Evolutionary conservation across 2,329 filamentous ascomycete species (phyloP).

Genomic region (Capronia americana): DNA sequence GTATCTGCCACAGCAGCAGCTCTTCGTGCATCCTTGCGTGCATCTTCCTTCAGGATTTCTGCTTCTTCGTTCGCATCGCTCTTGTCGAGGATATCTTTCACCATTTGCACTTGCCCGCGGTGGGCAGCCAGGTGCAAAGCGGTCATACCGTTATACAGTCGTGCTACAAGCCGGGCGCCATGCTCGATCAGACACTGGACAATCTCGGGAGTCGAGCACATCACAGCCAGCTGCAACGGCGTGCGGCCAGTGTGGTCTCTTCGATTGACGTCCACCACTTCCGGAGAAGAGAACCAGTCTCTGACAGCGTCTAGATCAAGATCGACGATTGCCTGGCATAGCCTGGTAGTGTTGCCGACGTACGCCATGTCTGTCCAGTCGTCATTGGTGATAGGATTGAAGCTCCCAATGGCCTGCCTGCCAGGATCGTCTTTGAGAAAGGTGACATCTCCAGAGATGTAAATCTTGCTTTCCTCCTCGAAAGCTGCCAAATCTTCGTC

Average conservation of each 20-base stretch:
- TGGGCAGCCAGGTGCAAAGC: constrained; percentile 82
- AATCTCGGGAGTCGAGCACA: constrained; percentile 71
- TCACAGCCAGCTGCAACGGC: constrained; percentile 77
- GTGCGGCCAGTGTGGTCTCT: constrained; percentile 80
- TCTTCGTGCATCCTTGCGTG: constrained; percentile 35
- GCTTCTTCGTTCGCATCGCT: constrained; percentile 76
- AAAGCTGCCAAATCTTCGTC: constrained; percentile 74
- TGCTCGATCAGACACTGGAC: constrained; percentile 74
- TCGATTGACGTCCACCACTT: constrained; percentile 72
- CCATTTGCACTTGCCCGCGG: constrained; percentile 71
- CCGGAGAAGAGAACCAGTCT: constrained; percentile 69
- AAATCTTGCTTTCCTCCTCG: constrained; percentile 75
- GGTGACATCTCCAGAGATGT: constrained; percentile 73
- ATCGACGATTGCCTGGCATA: constrained; percentile 83
- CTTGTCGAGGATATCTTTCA: constrained; percentile 74
- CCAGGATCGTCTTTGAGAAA: constrained; percentile 85
- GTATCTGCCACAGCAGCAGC: constrained; percentile 17
- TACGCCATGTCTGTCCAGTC: constrained; percentile 95
- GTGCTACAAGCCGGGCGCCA: constrained; percentile 74
- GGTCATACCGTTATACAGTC: constrained; percentile 79
- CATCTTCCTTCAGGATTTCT: constrained; percentile 51
- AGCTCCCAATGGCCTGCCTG: constrained; percentile 73
- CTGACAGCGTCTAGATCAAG: constrained; percentile 72
- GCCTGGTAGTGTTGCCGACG: constrained; percentile 74
- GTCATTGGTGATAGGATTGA: constrained; percentile 79